A percentile compares a stretch with the other conserved stretches of the same genome.
Conservation (phyloP, 1,139 yeast species). For the Diutina neorugosa region DNA sequence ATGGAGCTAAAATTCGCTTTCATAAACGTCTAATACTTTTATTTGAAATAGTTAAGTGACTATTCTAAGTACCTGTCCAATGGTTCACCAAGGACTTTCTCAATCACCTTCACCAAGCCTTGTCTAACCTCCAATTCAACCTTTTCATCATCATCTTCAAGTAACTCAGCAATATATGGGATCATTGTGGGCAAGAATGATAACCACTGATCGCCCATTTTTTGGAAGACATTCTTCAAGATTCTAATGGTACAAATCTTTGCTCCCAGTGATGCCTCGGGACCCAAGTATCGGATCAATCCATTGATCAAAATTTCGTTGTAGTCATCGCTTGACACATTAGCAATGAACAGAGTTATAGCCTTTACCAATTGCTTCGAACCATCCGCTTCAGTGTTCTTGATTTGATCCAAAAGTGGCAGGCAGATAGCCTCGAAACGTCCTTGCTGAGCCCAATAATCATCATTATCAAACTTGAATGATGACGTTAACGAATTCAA, state of each 20-base stretch:
- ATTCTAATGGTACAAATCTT: conserved; percentile 80
- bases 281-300: conserved; percentile 24
- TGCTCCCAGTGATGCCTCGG: conserved; percentile 19
- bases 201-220: conserved; percentile 93
- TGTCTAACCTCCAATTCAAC: conserved; percentile 87
- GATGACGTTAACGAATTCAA: conserved; percentile 64
- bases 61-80: conserved; percentile 62
- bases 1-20: no score
- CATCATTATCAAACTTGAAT: conserved; percentile 82
- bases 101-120: conserved; percentile 87
- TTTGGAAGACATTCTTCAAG: conserved; percentile 72
- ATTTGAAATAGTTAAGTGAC: background rate
- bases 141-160: conserved; percentile 90
- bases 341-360: conserved; percentile 59
- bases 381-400: conserved; percentile 52
- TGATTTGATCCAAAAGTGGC: conserved; percentile 55
- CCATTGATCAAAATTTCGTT: conserved; percentile 37
- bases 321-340: conserved; percentile 75
- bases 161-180: conserved; percentile 87
- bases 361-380: conserved; percentile 76
- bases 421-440: conserved; percentile 64
- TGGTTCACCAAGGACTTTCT: conserved; percentile 88
- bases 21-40: no score
- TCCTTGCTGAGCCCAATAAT: conserved; percentile 84
- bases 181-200: conserved; percentile 84